A percentile compares a stretch with the other conserved stretches of the same genome.
These are phyloP conservation scores for Candida sakaeoensis DNA, from an alignment of 805 yeast genomes.

Conservation along the genomic window DNA sequence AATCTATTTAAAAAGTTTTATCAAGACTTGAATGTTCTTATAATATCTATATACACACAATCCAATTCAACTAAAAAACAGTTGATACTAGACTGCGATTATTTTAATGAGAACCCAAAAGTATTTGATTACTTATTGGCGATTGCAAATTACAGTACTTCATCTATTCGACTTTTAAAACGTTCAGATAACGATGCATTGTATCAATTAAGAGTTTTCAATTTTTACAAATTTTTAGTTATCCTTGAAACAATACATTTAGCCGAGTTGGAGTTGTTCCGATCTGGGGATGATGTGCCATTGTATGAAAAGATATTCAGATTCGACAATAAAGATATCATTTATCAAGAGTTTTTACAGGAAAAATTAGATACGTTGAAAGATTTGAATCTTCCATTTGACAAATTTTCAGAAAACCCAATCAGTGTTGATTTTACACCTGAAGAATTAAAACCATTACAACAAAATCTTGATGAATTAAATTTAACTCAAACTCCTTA, in stretches of 20 bases:
- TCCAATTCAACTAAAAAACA: constrained; percentile 37
- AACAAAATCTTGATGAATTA: constrained; percentile 9
- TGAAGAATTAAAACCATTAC: constrained; percentile 13
- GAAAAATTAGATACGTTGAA: constrained; percentile 29
- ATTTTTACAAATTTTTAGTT: constrained; percentile 37
- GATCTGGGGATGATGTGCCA: constrained; percentile 23
- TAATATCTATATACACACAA: constrained; percentile 30
- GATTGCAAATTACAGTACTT: constrained; percentile 36
- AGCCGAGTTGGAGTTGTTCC: constrained; percentile 30
- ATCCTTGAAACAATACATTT: constrained; percentile 29
- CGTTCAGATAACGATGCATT: constrained; percentile 35
- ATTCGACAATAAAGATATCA: constrained; percentile 36
- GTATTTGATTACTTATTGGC: constrained; percentile 39
- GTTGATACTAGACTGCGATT: constrained; percentile 26
- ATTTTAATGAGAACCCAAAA: constrained; percentile 27
- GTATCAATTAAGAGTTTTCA: constrained; percentile 38
- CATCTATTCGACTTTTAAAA: constrained; percentile 33
- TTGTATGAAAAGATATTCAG: constrained; percentile 37
- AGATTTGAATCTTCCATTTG: constrained; percentile 24
- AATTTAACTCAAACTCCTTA: constrained; percentile 24
- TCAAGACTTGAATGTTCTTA: constrained; percentile 34
- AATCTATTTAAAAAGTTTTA: constrained; percentile 31
- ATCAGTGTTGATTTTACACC: constrained; percentile 13
- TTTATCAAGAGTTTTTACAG: constrained; percentile 31
- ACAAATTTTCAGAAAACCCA: constrained; percentile 24